Base-by-base conservation (phyloP, 345 rosid species). In the Psidium guajava region DNA sequence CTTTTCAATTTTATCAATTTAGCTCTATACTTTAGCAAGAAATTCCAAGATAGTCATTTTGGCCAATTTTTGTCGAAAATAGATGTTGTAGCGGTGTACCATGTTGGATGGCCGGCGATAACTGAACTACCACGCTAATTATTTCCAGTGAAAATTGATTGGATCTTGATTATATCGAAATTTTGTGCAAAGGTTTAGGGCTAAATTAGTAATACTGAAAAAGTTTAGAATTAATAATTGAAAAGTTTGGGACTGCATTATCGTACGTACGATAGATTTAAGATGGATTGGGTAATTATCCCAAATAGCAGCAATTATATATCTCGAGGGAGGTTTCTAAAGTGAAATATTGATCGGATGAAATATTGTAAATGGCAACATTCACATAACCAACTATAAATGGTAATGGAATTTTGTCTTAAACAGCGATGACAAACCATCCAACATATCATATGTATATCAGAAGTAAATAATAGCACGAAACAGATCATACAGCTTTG, bases 51-150 rank as follows among this genome's bases (percentile, higher is more conserved):
- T 32, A 8, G 2, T 32, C 21, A 1, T 8, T 32, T 6, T 20
- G 11, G 6, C 77, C 22, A 32, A 18, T 64, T 64, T 32, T 64
- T 10, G 21, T 6, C 1, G 21, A 21, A 64, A 64, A 20, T 32
- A 11, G 11, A 5, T 8, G 3, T 8, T 1, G 10, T 16, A 6
- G 11, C 0, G 0, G 3, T 8, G 24, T 32, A 32, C 1, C 47
- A 64, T 3, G 4, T 64, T 32, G 2, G 47, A 69, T 8, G 22
- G 13, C 11, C 0, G 5, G 2, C 3, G 1, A 32, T 69, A 24
- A 16, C 1, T 16, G 0, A 10, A 32, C 20, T 0, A 1, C 13
- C 44, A 32, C 3, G 4, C 1, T 16, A 64, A 22, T 8, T 64
- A 64, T 64, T 69, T 69, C 0, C 8, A 0, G 11, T 0, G 24